A percentile compares a stretch with the other conserved stretches of the same genome.
Evolutionary conservation across 2,329 filamentous ascomycete species (phyloP).

Genomic region (Aspergillus sp.): DNA sequence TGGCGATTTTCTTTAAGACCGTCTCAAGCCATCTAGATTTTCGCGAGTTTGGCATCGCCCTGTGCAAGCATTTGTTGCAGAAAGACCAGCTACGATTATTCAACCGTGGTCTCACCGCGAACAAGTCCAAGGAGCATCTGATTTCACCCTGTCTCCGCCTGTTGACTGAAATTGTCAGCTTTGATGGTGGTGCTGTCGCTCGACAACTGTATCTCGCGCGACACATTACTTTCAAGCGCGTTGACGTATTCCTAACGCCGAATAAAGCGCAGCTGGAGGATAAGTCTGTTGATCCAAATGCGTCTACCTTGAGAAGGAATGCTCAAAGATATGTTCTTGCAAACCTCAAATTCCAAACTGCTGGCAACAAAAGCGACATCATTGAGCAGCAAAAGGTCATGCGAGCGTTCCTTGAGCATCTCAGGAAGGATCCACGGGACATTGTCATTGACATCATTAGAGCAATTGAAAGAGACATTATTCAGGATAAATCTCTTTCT

Average conservation of each 20-base stretch:
- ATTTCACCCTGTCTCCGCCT: constrained; percentile 86
- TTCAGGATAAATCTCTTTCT: constrained; percentile 72
- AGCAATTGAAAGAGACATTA: constrained; percentile 66
- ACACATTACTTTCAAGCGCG: constrained; percentile 74
- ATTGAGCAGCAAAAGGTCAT: constrained; percentile 72
- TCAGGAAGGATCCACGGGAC: constrained; percentile 74
- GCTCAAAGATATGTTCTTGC: constrained; percentile 78
- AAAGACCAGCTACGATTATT: constrained; percentile 79
- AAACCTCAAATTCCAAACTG: constrained; percentile 74
- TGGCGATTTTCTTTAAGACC: constrained; percentile 78
- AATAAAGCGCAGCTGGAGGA: constrained; percentile 54
- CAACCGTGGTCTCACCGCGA: constrained; percentile 73
- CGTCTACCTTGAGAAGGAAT: constrained; percentile 78
- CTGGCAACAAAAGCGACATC: constrained; percentile 77
- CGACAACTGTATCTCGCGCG: constrained; percentile 74
- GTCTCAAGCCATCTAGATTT: constrained; percentile 74
- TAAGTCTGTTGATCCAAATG: constrained; percentile 62
- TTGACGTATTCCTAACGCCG: constrained; percentile 80
- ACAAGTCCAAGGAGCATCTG: constrained; percentile 80
- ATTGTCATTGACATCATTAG: constrained; percentile 74
- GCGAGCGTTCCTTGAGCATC: constrained; percentile 69
- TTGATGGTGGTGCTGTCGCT: constrained; percentile 82
- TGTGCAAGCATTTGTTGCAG: constrained; percentile 80
- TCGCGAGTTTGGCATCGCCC: constrained; percentile 69
- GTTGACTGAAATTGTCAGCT: constrained; percentile 77